Base-by-base conservation (phyloP, 179 eudicot genomes). In the Patellifolia procumbens region DNA sequence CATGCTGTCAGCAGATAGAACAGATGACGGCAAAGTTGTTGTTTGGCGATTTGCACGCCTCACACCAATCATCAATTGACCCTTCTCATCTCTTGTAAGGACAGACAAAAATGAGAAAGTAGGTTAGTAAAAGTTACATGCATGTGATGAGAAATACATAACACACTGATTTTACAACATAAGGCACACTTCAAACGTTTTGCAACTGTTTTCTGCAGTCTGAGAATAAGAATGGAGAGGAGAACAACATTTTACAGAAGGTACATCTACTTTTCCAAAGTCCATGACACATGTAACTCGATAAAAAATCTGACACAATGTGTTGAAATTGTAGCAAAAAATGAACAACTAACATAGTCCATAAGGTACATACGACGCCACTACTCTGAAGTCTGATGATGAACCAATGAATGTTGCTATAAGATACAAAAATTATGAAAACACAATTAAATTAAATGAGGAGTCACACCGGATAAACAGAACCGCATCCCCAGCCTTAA, bases 1-100 rank as follows among this genome's bases (percentile, higher is more conserved):
- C 99, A 95, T 95, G 82, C 97, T 95, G 74, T 95, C 99, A 56
- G 97, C 94, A 72, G 99, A 95, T 43, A 95, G 78, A 65, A 95
- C 99, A 19, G 99, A 95, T 43, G 99, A 95, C 19, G 97, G 97
- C 77, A 95, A 75, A 37, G 91, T 80, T 19, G 97, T 79, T 79
- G 91, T 97, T 83, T 93, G 97, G 63, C 96, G 92, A 81, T 93
- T 95, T 59, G 88, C 92, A 59, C 99, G 95, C 79, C 99, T 86
- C 83, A 95, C 93, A 66, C 99, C 99, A 64, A 95, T 74, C 86
- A 93, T 65, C 46, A 95, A 67, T 69, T 95, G 97, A 20, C 93
- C 88, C 58, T 95, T 95, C 52, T 93, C 99, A 80, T 93, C 99
- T 86, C 97, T 95, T 61, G 20, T 72, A 52, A 48, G 1, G 52